These are phyloP conservation scores for Yamadazyma insecticola DNA, from an alignment of 805 yeast species.

Conservation along the genomic window DNA sequence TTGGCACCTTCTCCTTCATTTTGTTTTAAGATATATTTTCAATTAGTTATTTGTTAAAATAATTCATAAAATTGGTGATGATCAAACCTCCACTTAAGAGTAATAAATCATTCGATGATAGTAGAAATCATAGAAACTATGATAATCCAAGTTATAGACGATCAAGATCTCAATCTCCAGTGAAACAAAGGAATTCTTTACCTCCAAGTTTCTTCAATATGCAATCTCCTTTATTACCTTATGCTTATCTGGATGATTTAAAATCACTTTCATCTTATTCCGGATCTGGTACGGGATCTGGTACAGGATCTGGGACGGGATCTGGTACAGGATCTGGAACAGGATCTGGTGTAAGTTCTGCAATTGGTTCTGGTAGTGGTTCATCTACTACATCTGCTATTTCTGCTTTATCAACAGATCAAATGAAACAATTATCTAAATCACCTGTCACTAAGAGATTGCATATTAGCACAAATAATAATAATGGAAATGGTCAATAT, in stretches of 20 bases:
- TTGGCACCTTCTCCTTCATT: too few relatives aligned
- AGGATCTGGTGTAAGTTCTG: conserved; percentile 4
- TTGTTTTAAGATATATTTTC: too few relatives aligned
- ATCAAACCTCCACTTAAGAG: not conserved
- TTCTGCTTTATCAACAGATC: conserved; percentile 5
- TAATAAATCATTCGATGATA: conserved; percentile 6
- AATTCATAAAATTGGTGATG: too few relatives aligned
- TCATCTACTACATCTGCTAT: conserved; percentile 1
- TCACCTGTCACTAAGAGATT: conserved; percentile 34
- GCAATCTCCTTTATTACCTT: conserved; percentile 17
- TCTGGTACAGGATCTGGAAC: conserved; percentile 1
- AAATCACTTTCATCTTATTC: conserved; percentile 21
- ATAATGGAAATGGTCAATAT: conserved; percentile 19
- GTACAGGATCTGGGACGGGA: conserved; percentile 3
- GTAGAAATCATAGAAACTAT: too few relatives aligned
- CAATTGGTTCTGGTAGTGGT: conserved; percentile 2
- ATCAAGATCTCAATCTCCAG: conserved; percentile 32
- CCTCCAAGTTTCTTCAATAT: conserved; percentile 17
- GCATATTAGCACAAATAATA: conserved; percentile 28
- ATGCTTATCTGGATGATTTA: conserved; percentile 18
- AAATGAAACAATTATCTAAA: conserved; percentile 19
- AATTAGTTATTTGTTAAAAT: too few relatives aligned
- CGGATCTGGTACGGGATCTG: too few relatives aligned
- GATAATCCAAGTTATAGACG: conserved; percentile 14
- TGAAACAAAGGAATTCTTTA: conserved; percentile 24